These are phyloP conservation scores for Ophiostoma tasmaniense DNA, from an alignment of 2,329 filamentous ascomycete genomes.

Conservation along the genomic window DNA sequence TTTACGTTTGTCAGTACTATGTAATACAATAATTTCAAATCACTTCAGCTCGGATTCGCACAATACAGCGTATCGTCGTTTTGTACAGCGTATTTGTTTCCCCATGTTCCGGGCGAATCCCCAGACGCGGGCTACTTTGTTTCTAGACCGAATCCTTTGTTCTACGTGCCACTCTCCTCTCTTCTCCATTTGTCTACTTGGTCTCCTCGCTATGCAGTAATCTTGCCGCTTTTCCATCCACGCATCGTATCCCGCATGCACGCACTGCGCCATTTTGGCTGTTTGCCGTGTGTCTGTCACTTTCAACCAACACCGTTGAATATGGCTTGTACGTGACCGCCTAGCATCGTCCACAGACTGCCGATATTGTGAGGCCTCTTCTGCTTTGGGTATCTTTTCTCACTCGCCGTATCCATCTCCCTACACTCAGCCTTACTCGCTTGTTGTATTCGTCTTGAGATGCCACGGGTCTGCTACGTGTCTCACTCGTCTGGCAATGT, in stretches of 20 bases:
- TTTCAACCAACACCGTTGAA: background rate
- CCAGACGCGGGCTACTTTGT: background rate
- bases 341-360: background rate
- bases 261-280: background rate
- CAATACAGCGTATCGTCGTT: too few species aligned
- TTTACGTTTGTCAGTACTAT: too few species aligned
- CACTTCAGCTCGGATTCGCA: too few species aligned
- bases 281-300: too few species aligned
- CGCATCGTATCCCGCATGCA: background rate
- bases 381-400: background rate
- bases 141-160: background rate
- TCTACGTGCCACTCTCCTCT: background rate
- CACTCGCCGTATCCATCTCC: background rate
- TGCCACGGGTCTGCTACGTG: too few species aligned
- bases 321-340: background rate
- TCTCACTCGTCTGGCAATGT: background rate
- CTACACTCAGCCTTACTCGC: background rate
- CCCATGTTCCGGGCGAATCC: background rate
- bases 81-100: background rate
- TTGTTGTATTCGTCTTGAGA: background rate
- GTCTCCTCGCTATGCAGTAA: too few species aligned
- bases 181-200: background rate
- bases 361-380: background rate
- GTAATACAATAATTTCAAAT: too few species aligned
- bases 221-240: background rate